Conservation (phyloP, 108 stramenopile genomes). For the Pseudonitzschia pungens region DNA sequence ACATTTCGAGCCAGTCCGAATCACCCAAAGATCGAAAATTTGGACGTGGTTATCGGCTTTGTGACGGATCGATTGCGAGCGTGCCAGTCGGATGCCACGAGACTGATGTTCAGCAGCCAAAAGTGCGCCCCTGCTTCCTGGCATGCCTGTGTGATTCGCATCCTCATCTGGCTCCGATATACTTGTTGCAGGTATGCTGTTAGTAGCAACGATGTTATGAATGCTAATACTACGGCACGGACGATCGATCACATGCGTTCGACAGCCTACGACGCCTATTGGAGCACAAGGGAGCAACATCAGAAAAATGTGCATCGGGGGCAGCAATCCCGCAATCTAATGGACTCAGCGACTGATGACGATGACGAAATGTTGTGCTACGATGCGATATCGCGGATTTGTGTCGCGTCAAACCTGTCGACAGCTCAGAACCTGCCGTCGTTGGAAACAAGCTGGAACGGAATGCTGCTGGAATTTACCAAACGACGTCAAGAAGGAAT, state of each 20-base stretch:
- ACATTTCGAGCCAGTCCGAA: slow-evolving; percentile 12
- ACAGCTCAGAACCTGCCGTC: neutral
- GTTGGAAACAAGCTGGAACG: slow-evolving; percentile 16
- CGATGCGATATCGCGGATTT: slow-evolving; percentile 9
- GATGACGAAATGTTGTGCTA: slow-evolving; percentile 48
- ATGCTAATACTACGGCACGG: neutral
- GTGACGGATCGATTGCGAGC: slow-evolving; percentile 43
- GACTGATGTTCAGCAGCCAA: slow-evolving; percentile 6
- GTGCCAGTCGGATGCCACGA: slow-evolving; percentile 38
- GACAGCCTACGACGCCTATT: slow-evolving; percentile 44
- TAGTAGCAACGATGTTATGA: neutral
- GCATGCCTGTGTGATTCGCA: slow-evolving; percentile 26
- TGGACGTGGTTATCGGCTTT: slow-evolving; percentile 21
- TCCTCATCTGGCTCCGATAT: slow-evolving; percentile 34
- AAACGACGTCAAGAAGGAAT: slow-evolving; percentile 11
- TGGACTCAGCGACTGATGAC: neutral
- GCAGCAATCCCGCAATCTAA: neutral
- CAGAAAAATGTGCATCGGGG: neutral
- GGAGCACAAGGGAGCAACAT: slow-evolving; percentile 7
- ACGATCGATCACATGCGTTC: slow-evolving; percentile 24
- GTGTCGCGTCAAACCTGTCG: neutral
- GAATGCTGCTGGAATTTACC: slow-evolving; percentile 18
- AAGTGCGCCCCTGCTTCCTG: slow-evolving; percentile 13
- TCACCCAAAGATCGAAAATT: slow-evolving; percentile 13
- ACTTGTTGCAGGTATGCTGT: neutral